These are phyloP conservation scores for Ogataea zsoltii DNA, from an alignment of 805 yeast species.

Conservation along the genomic window DNA sequence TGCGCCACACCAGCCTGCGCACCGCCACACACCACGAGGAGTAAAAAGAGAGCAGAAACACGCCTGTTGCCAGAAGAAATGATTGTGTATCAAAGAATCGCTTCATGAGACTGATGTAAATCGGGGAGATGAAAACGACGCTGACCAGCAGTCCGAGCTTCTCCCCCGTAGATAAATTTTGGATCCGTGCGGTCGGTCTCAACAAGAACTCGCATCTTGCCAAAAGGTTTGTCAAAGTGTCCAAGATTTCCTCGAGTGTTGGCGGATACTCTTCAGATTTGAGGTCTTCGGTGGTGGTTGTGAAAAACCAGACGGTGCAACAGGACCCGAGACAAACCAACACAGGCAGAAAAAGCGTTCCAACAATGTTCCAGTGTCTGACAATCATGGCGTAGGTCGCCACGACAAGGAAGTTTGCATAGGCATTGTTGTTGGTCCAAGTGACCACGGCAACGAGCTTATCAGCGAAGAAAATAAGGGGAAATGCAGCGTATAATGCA, in stretches of 20 bases:
- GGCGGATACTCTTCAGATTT: slow-evolving; percentile 38
- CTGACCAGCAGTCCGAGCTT: slow-evolving; percentile 34
- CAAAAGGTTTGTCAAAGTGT: slow-evolving; percentile 46
- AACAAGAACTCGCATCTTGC: slow-evolving; percentile 42
- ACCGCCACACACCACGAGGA: slow-evolving; percentile 49
- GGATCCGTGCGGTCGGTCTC: slow-evolving; percentile 35
- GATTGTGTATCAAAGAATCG: slow-evolving; percentile 35
- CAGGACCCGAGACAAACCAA: slow-evolving; percentile 39
- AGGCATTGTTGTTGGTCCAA: slow-evolving; percentile 56
- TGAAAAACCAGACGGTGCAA: slow-evolving; percentile 46
- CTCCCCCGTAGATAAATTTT: slow-evolving; percentile 22
- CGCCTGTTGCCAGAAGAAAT: slow-evolving; percentile 37
- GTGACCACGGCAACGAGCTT: slow-evolving; percentile 46
- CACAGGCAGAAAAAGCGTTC: slow-evolving; percentile 41
- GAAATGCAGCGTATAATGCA: slow-evolving; percentile 48
- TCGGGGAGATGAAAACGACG: slow-evolving; percentile 42
- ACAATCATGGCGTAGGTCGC: slow-evolving; percentile 41
- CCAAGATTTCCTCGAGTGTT: slow-evolving; percentile 53
- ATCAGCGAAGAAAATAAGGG: slow-evolving; percentile 47
- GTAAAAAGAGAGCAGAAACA: slow-evolving; percentile 43
- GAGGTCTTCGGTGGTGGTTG: slow-evolving; percentile 41
- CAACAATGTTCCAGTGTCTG: slow-evolving; percentile 43
- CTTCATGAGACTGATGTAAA: slow-evolving; percentile 40
- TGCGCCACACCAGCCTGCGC: slow-evolving; percentile 52
- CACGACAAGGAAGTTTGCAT: slow-evolving; percentile 44